Evolutionary conservation across 2,329 filamentous ascomycete species (phyloP), one percentile per base, ranked within the genome.

Genomic region (Hypoxylon sp.): DNA sequence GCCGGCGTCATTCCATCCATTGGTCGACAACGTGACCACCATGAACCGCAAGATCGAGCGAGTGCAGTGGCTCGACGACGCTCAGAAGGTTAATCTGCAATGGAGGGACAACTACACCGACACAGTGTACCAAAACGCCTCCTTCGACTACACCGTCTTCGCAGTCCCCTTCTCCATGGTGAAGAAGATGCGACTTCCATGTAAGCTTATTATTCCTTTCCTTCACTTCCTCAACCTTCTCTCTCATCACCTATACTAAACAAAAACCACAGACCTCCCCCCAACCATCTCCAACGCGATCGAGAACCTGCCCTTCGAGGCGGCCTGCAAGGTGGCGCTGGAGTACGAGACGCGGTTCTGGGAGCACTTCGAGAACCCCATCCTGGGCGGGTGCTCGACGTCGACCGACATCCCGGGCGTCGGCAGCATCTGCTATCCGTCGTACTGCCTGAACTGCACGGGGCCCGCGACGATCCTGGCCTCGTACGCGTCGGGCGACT

Each of bases 101-200:
- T 88, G 81, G 78, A 78, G 80, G 49, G 55, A 73, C 51, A 70
- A 74, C 30, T 73, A 69, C 58, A 75, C 64, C 35, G 69, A 70
- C 25, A 46, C 59, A 13, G 60, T 61, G 54, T 71, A 76, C 64
- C 53, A 81, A 38, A 78, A 71, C 32, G 73, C 78, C 17, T 75
- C 77, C 2, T 87, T 82, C 62, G 86, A 90, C 69, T 89, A 89
- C 65, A 80, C 83, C 19, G 73, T 89, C n/a, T 75, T 89, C 5
- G 76, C 84, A 0, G 78, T 80, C 0, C 86, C 86, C 0, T 88
- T 89, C 68, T 79, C 80, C 35, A 80, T 83, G 42, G 81, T 88
- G 29, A 76, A 84, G 23, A 75, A 81, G 16, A 87, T 84, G 83
- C 72, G 80, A 4, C 72, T 88, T 0, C 78, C 20, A 74, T 73